A percentile compares a stretch with the other conserved stretches of the same genome.
Evolutionary conservation across 139 green algal species (phyloP).

Genomic region (Medakamo hakoo): DNA sequence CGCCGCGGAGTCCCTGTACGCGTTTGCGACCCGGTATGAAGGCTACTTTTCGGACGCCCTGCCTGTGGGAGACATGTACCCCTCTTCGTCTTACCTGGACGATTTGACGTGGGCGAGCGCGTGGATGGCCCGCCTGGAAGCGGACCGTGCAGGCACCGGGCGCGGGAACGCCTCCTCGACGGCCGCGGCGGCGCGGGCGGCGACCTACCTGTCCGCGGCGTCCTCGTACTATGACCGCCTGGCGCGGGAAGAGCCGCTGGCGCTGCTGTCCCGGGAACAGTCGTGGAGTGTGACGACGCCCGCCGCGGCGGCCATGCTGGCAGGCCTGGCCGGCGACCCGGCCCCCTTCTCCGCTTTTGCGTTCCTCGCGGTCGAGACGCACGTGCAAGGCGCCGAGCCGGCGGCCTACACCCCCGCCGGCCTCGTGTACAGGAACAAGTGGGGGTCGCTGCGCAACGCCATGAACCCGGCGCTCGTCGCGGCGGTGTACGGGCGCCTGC

Average conservation of each 20-base stretch:
- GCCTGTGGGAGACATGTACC: conserved; percentile 5
- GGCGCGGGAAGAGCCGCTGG: no score
- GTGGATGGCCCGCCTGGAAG: no score
- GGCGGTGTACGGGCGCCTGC: neutral
- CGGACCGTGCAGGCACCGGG: no score
- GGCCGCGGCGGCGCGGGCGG: no score
- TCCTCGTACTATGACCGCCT: neutral
- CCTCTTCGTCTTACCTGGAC: conserved; percentile 19
- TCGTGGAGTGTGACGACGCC: no score
- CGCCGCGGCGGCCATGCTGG: no score
- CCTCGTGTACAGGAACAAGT: conserved; percentile 1
- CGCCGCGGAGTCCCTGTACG: conserved; percentile 27
- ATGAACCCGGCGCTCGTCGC: neutral
- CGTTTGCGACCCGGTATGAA: conserved; percentile 15
- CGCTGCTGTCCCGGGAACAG: no score
- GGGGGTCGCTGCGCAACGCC: neutral
- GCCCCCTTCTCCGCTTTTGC: no score
- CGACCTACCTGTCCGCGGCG: neutral
- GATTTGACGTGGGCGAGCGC: conserved; percentile 33
- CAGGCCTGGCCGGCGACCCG: no score
- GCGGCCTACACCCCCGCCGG: neutral
- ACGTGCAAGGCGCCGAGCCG: no score
- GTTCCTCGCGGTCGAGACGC: no score
- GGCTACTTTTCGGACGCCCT: neutral
- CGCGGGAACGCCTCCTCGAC: no score